Percentiles rank a stretch among this genome's conserved stretches.
These are phyloP conservation scores for Phytophthora palmivora DNA, from an alignment of 352 stramenopile genomes.

Conservation along the genomic window DNA sequence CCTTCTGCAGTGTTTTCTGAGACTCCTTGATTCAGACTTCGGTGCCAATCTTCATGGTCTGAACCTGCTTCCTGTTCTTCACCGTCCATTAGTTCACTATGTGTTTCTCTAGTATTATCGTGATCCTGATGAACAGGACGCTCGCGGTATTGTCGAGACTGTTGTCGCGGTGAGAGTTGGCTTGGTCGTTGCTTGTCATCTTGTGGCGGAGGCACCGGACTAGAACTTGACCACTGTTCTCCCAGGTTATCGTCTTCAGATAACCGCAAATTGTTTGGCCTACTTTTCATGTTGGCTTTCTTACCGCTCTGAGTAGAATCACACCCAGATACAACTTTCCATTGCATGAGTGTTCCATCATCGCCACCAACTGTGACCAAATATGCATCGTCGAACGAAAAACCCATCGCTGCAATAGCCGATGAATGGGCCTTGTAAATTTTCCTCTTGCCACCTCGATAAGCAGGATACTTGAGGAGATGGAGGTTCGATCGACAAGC, in stretches of 20 bases:
- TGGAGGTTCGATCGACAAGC: slow-evolving; percentile 57
- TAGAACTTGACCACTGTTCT: slow-evolving; percentile 22
- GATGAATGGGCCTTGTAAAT: slow-evolving; percentile 57
- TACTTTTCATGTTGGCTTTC: slow-evolving; percentile 4
- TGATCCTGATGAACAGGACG: slow-evolving; percentile 18
- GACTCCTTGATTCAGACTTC: neutral
- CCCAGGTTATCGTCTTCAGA: slow-evolving; percentile 5
- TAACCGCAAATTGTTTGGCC: no score
- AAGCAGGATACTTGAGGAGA: slow-evolving; percentile 59
- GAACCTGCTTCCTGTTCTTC: neutral
- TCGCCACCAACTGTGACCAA: slow-evolving; percentile 65
- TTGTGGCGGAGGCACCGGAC: slow-evolving; percentile 9
- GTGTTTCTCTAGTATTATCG: neutral
- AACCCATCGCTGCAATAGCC: slow-evolving; percentile 53
- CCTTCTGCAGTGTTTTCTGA: neutral
- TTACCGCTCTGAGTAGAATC: neutral
- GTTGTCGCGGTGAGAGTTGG: slow-evolving; percentile 38
- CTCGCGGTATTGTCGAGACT: slow-evolving; percentile 47
- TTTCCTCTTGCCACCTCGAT: slow-evolving; percentile 47
- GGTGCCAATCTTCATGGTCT: neutral
- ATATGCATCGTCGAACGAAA: slow-evolving; percentile 56
- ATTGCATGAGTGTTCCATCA: slow-evolving; percentile 69
- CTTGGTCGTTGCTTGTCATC: slow-evolving; percentile 23
- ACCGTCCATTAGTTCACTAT: neutral
- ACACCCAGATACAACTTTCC: slow-evolving; percentile 28